Evolutionary conservation across 495 filamentous ascomycete species (phyloP), one percentile per base, ranked within the genome.

Genomic region (Wilcoxina mikolae): DNA sequence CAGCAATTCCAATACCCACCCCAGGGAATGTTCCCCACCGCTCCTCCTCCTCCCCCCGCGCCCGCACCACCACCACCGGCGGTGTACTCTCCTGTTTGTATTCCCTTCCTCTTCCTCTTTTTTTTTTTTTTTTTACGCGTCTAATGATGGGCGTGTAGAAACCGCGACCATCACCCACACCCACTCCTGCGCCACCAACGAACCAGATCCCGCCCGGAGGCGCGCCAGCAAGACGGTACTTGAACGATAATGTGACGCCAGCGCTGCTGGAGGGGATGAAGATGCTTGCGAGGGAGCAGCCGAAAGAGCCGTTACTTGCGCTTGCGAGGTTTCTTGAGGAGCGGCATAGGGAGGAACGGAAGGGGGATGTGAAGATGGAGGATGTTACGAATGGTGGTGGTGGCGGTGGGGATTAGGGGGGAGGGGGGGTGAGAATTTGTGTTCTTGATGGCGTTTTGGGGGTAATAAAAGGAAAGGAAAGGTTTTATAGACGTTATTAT

Each of bases 191-290:
- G 71, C 78, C 61, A 74, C 77, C 20, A 54, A 71, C 58, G 69
- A 77, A 65, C 71, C 79, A 66, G 41, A 66, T 66, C 10, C 73
- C 68, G 2, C 69, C 76, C 1, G 87, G 94, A 60, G 91, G 91
- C 38, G 86, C 85, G 0, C 86, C 89, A 3, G 84, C 86, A 2
- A 76, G 91, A 28, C 79, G 84, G 56, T 98, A 94, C 69, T 70
- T 98, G 67, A 96, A 96, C 61, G 74, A 80, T 65, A 88, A 87
- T 64, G 78, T 98, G 52, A 90, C 88, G 15, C 83, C 81, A 5
- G 77, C 81, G 51, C 65, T 98, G 57, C 67, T 98, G 29, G 89
- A 95, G 60, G 91, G 85, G 4, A 89, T 98, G 87, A 96, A 95
- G 74, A 70, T 76, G 59, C 59, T 98, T 31, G 85, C 84, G 2